phyloP scores from a whole-genome alignment of 768 basidiomycete species.

The Hypholoma fasciculare region DNA sequence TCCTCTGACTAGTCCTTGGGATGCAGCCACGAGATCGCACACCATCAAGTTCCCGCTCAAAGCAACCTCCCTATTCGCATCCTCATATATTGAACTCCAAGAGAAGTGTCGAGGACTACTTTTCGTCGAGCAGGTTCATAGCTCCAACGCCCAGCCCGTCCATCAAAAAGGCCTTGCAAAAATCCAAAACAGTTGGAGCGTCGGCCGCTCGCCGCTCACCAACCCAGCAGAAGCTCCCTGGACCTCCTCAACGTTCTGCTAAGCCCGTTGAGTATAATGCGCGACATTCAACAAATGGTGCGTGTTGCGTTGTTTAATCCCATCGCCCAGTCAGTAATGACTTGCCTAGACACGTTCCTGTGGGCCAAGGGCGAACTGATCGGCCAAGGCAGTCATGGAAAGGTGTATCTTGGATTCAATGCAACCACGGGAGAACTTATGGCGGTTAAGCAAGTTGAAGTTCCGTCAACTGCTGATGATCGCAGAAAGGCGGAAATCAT shows the following conservation, averaged over 20 bases:
- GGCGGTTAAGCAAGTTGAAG: constrained; percentile 95
- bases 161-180: neutral
- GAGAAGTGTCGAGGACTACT: constrained; percentile 1
- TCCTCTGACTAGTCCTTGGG: neutral
- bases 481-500: constrained; percentile 60
- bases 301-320: neutral
- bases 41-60: neutral
- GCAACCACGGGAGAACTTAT: constrained; percentile 90
- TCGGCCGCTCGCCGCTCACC: neutral
- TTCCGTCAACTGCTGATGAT: constrained; percentile 74
- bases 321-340: neutral
- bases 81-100: neutral
- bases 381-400: constrained; percentile 92
- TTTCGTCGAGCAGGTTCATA: constrained; percentile 1
- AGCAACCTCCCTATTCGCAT: neutral
- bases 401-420: constrained; percentile 90
- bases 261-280: neutral
- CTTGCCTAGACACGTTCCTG: constrained; percentile 62
- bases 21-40: neutral
- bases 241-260: too few species aligned
- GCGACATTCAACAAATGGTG: neutral
- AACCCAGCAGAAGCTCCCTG: too few species aligned
- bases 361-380: constrained; percentile 94
- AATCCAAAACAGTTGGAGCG: neutral
- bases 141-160: neutral